phyloP scores from a whole-genome alignment of 495 filamentous ascomycete species.

The Coniosporium apollinis region DNA sequence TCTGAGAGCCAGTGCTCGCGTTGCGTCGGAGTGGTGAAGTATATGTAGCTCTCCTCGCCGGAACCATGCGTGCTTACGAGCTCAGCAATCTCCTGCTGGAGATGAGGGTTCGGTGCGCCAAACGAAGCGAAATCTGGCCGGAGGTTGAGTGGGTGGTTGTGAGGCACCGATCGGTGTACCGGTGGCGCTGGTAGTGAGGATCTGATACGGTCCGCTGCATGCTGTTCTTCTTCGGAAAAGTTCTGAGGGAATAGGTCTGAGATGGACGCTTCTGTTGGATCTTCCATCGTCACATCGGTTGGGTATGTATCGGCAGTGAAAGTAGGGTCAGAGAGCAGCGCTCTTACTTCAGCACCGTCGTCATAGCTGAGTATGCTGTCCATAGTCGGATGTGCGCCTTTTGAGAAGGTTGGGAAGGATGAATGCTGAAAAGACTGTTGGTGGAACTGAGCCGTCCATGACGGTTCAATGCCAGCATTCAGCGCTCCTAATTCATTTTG shows the following conservation, averaged over 20 bases:
- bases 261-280: not conserved
- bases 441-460: not conserved
- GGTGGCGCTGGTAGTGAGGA: not conserved
- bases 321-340: not conserved
- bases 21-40: not conserved
- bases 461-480: too few species aligned
- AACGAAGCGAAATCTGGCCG: not conserved
- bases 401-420: not conserved
- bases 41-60: not conserved
- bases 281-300: not conserved
- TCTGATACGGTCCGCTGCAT: not conserved
- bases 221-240: not conserved
- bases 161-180: not conserved
- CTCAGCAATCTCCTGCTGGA: not conserved
- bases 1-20: not conserved
- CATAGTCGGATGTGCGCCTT: not conserved
- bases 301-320: not conserved
- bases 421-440: not conserved
- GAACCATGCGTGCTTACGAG: not conserved
- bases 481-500: too few species aligned
- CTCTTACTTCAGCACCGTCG: not conserved
- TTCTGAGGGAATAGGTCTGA: not conserved
- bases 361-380: not conserved
- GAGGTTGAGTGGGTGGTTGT: not conserved
- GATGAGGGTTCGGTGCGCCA: not conserved